Evolutionary conservation across 2,329 filamentous ascomycete genomes (phyloP), one percentile per base, ranked within the genome.

Genomic region (Diaporthe vaccinii): DNA sequence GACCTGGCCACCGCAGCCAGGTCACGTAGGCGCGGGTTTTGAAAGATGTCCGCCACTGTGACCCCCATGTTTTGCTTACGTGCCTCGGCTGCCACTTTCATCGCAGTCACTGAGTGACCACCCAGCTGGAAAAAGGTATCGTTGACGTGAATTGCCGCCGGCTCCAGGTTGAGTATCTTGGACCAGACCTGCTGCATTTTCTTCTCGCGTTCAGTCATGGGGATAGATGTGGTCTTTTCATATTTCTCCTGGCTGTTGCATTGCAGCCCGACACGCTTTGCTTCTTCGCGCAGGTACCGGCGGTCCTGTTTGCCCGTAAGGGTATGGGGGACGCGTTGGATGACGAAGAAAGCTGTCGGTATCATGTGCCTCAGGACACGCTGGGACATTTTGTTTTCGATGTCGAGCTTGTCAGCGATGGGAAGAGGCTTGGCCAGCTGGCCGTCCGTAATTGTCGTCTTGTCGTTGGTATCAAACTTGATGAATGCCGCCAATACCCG

Each of bases 31-130:
- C 72, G 65, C 1, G 79, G 78, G 65, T 78, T 41, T 4, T 76
- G 57, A 55, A 82, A 81, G 4, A 82, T 76, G 14, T 79, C 78
- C 5, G 75, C 76, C 2, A 81, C 80, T 2, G 74, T 68, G 2
- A 82, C 44, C 0, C 1, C 22, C 2, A 84, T 74, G 15, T 76
- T 73, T 5, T 22, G 25, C 22, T 77, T 51, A 12, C 78, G 74
- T 0, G 79, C 78, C 1, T 28, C 61, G 9, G 77, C 69, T 2
- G 79, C 78, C 1, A 81, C 53, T 17, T 71, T 72, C 74, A 82
- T 81, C 3, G 81, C 80, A 3, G 67, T 55, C 25, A 82, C 74
- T n/a, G 55, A 58, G 20, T 58, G 28, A 58, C 55, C 55, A 22
- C 55, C 55, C 55, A 58, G 34, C 55, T 58, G 55, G 55, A 58